Conservation (phyloP, 306 rosid species). For the Sesbania bispinosa region DNA sequence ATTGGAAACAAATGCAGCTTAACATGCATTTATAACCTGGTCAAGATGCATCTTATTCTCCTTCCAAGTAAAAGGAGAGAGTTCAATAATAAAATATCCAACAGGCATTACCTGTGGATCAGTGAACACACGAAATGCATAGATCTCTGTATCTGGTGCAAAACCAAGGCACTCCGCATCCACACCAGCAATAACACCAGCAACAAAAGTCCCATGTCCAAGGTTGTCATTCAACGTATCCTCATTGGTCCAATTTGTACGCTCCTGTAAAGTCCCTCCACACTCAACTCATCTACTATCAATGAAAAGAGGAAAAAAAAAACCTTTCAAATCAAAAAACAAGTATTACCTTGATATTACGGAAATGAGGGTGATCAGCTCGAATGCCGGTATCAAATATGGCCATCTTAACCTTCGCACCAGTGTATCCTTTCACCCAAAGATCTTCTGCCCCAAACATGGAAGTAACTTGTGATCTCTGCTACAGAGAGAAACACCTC, state of each 20-base stretch:
- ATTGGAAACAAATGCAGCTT: background rate
- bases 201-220: slow-evolving; percentile 98
- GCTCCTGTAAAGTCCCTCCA: slow-evolving; percentile 59
- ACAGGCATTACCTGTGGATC: slow-evolving; percentile 96
- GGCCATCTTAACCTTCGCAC: slow-evolving; percentile 92
- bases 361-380: slow-evolving; percentile 89
- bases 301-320: background rate
- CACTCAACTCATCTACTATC: slow-evolving; percentile 23
- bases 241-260: slow-evolving; percentile 98
- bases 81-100: slow-evolving; percentile 25
- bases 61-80: background rate
- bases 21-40: slow-evolving; percentile 1
- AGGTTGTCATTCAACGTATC: slow-evolving; percentile 92
- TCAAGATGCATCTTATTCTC: slow-evolving; percentile 1
- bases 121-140: slow-evolving; percentile 98
- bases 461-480: slow-evolving; percentile 93
- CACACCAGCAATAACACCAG: slow-evolving; percentile 91
- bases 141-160: slow-evolving; percentile 97
- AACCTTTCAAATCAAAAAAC: slow-evolving; percentile 11
- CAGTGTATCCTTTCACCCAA: slow-evolving; percentile 84
- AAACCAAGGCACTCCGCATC: slow-evolving; percentile 91
- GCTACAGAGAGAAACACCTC: slow-evolving; percentile 25
- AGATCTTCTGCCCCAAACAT: slow-evolving; percentile 83
- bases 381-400: slow-evolving; percentile 97
- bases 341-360: slow-evolving; percentile 74